Conservation (phyloP, 768 basidiomycete species). For the Pleurotus tuber-regium region DNA sequence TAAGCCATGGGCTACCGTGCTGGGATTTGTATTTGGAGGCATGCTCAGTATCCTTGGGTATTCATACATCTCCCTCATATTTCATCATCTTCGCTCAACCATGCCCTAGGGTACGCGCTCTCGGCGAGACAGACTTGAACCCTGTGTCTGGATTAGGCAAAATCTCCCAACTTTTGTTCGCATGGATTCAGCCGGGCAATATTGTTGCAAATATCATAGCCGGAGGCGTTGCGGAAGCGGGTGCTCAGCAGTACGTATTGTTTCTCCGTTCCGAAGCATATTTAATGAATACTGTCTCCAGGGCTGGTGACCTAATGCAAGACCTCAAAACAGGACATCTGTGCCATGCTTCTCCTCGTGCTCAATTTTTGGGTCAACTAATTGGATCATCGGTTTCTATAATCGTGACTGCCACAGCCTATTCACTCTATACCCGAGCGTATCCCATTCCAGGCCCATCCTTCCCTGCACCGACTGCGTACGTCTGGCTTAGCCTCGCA, state of each 20-base stretch:
- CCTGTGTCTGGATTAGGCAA: conserved; percentile 94
- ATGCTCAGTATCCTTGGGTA: conserved; percentile 87
- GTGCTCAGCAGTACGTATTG: conserved; percentile 77
- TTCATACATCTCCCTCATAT: too few relatives aligned
- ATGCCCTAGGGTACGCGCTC: conserved; percentile 73
- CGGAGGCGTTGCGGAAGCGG: conserved; percentile 94
- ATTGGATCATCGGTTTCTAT: conserved; percentile 89
- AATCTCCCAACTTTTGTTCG: conserved; percentile 91
- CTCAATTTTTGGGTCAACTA: conserved; percentile 92
- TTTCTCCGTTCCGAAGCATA: background rate
- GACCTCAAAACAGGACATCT: conserved; percentile 96
- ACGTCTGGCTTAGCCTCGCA: conserved; percentile 85
- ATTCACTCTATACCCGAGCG: conserved; percentile 80
- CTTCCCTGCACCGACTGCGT: conserved; percentile 95
- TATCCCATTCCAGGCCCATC: conserved; percentile 90
- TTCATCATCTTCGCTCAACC: too few relatives aligned
- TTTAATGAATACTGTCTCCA: conserved; percentile 25
- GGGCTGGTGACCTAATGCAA: conserved; percentile 98
- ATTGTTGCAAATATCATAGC: conserved; percentile 98
- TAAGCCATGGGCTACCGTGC: conserved; percentile 89
- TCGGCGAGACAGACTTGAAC: conserved; percentile 95
- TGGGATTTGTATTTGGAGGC: conserved; percentile 81
- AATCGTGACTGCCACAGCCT: conserved; percentile 85
- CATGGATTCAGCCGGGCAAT: conserved; percentile 91
- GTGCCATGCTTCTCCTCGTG: conserved; percentile 86